A percentile compares a stretch with the other conserved stretches of the same genome.
Evolutionary conservation across 2,329 filamentous ascomycete species (phyloP).

Genomic region (Pseudogymnoascus sp.): DNA sequence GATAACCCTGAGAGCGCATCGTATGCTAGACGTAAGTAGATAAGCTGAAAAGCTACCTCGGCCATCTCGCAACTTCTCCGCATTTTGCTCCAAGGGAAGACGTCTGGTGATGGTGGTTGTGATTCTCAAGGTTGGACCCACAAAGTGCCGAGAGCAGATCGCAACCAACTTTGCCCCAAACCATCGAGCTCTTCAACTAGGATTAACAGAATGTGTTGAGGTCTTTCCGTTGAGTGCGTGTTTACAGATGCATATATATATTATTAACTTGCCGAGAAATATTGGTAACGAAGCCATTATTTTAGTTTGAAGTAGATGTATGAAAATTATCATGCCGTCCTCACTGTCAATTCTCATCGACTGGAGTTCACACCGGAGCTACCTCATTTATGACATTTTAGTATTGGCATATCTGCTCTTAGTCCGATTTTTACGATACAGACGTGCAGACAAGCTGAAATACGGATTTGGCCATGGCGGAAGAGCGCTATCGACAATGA

Average conservation of each 20-base stretch:
- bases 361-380: not conserved
- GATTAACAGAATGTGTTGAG: not conserved
- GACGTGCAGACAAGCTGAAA: conserved; percentile 15
- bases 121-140: not conserved
- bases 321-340: not conserved
- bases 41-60: not conserved
- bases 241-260: not conserved
- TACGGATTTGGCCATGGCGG: conserved; percentile 15
- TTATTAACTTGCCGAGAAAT: not conserved
- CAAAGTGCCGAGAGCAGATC: not conserved
- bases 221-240: not conserved
- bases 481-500: conserved; percentile 27
- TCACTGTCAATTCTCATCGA: not conserved
- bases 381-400: not conserved
- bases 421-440: conserved; percentile 17
- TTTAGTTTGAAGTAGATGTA: not conserved
- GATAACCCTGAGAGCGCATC: not conserved
- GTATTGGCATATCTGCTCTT: conserved; percentile 16
- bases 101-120: not conserved
- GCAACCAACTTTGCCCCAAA: not conserved
- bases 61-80: not conserved
- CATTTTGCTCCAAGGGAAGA: not conserved
- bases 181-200: not conserved
- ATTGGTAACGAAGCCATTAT: not conserved
- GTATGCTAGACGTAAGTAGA: not conserved